Conservation (phyloP, 2,329 filamentous ascomycete species). For the Phialocephala sp. region DNA sequence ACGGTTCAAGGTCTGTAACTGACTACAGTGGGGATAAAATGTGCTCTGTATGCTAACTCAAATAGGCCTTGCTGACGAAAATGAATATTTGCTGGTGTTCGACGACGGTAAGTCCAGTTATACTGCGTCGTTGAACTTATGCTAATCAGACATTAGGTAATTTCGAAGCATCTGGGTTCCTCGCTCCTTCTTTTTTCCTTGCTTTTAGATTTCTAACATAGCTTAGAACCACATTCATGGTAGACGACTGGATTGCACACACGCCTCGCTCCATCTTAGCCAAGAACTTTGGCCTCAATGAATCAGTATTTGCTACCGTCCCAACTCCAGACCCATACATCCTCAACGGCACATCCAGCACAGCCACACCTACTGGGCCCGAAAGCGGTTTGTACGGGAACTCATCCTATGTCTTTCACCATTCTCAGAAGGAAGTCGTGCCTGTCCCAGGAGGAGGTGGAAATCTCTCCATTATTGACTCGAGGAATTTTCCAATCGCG, state of each 20-base stretch:
- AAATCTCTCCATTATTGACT: conserved; percentile 67
- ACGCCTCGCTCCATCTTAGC: conserved; percentile 68
- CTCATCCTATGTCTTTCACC: conserved; percentile 67
- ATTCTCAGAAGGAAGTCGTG: conserved; percentile 47
- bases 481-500: conserved; percentile 68
- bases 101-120: conserved; percentile 55
- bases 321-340: conserved; percentile 67
- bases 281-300: conserved; percentile 71
- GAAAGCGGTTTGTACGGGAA: conserved; percentile 58
- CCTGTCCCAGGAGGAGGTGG: conserved; percentile 65
- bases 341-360: conserved; percentile 58
- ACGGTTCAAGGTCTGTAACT: conserved; percentile 56
- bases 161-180: conserved; percentile 60
- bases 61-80: conserved; percentile 64
- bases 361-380: conserved; percentile 51
- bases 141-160: conserved; percentile 45
- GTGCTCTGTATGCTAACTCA: conserved; percentile 2
- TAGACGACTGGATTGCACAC: conserved; percentile 73
- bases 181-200: background rate
- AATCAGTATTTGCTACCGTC: conserved; percentile 63
- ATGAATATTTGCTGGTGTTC: conserved; percentile 70
- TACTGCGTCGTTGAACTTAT: background rate
- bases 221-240: conserved; percentile 68
- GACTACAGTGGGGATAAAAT: background rate
- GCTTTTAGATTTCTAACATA: background rate